Conservation (phyloP, 1,284 basidiomycete genomes). For the Fomitiporia mediterranea region DNA sequence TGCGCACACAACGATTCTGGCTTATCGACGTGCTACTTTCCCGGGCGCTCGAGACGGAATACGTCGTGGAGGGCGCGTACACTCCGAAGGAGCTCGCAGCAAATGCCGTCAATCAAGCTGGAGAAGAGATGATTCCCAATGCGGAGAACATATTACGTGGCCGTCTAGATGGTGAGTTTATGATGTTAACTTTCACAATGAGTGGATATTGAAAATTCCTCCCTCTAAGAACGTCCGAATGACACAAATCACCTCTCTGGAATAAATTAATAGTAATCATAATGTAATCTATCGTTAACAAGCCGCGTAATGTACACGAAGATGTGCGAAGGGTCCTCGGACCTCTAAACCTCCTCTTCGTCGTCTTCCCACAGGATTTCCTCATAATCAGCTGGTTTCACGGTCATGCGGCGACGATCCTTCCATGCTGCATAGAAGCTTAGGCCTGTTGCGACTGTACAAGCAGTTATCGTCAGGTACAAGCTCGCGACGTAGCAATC, state of each 20-base stretch:
- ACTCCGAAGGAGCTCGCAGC: background rate
- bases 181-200: background rate
- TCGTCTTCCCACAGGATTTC: slow-evolving; percentile 20
- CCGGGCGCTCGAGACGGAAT: slow-evolving; percentile 8
- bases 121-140: slow-evolving; percentile 5
- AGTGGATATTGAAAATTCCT: no score
- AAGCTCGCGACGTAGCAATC: slow-evolving; percentile 50
- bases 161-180: background rate
- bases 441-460: slow-evolving; percentile 42
- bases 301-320: background rate
- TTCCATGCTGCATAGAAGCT: slow-evolving; percentile 46
- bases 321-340: background rate
- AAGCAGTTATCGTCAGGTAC: slow-evolving; percentile 45
- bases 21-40: slow-evolving; percentile 10
- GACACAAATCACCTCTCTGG: no score
- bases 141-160: background rate
- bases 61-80: background rate
- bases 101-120: background rate
- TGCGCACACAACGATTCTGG: slow-evolving; percentile 7
- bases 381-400: slow-evolving; percentile 11
- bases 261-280: background rate
- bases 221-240: no score
- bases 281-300: background rate
- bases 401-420: slow-evolving; percentile 34
- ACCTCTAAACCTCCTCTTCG: background rate